phyloP scores from a whole-genome alignment of 108 stramenopile genomes.

The Seminavis robusta region DNA sequence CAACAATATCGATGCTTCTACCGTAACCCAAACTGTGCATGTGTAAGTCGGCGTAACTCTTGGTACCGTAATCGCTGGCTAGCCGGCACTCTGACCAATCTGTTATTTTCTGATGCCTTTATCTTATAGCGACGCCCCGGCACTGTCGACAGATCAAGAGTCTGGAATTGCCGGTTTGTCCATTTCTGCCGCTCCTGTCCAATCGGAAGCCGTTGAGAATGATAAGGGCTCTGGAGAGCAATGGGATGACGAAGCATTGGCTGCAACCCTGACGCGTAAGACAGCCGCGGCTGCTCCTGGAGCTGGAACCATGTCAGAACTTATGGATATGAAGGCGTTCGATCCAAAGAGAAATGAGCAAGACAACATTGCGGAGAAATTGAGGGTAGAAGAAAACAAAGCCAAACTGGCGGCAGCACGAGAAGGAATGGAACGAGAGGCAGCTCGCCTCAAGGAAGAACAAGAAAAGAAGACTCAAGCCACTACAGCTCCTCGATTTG shows the following conservation, averaged over 20 bases:
- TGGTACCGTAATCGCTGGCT: background rate
- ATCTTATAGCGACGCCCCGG: slow-evolving; percentile 67
- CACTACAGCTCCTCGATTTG: slow-evolving; percentile 8
- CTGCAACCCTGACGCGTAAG: slow-evolving; percentile 20
- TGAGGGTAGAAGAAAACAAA: slow-evolving; percentile 85
- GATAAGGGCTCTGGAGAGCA: slow-evolving; percentile 17
- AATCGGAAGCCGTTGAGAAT: background rate
- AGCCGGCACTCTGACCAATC: background rate
- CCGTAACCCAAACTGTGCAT: slow-evolving; percentile 53
- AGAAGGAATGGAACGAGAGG: slow-evolving; percentile 88
- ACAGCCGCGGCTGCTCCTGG: slow-evolving; percentile 17
- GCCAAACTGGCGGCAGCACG: slow-evolving; percentile 71
- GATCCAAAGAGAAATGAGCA: slow-evolving; percentile 44
- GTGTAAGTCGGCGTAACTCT: slow-evolving; percentile 40
- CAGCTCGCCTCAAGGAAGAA: slow-evolving; percentile 64
- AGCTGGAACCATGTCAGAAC: slow-evolving; percentile 48
- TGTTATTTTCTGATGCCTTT: slow-evolving; percentile 2
- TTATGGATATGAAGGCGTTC: slow-evolving; percentile 76
- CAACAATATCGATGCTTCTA: slow-evolving; percentile 77
- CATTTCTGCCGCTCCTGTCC: slow-evolving; percentile 3
- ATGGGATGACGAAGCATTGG: slow-evolving; percentile 75
- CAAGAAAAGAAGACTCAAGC: slow-evolving; percentile 54
- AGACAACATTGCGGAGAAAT: slow-evolving; percentile 76
- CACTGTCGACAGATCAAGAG: slow-evolving; percentile 51
- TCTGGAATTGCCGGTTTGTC: background rate